Conservation (phyloP, 768 basidiomycete species). For the Suillus bovinus region DNA sequence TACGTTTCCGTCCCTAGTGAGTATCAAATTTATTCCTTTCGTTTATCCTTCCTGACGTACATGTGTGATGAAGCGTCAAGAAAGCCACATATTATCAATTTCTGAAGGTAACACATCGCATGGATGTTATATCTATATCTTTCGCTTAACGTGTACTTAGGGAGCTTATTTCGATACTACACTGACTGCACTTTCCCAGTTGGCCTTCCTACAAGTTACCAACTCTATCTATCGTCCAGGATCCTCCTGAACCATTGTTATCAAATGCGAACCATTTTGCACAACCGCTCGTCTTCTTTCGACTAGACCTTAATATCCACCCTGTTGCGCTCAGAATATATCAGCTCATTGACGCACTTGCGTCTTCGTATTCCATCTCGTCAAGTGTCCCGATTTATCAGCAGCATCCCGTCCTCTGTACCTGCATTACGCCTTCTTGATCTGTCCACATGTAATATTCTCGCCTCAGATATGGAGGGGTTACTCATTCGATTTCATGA, state of each 20-base stretch:
- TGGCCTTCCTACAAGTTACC: slow-evolving; percentile 55
- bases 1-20: slow-evolving; percentile 86
- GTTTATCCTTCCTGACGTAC: not conserved
- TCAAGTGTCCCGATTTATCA: slow-evolving; percentile 47
- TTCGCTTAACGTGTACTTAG: slow-evolving; percentile 30
- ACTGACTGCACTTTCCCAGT: slow-evolving; percentile 55
- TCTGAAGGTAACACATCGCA: slow-evolving; percentile 50
- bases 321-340: slow-evolving; percentile 45
- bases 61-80: slow-evolving; percentile 49
- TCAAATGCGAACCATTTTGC: slow-evolving; percentile 52
- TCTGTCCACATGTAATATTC: slow-evolving; percentile 67
- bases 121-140: slow-evolving; percentile 1
- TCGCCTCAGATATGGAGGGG: slow-evolving; percentile 52
- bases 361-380: slow-evolving; percentile 74
- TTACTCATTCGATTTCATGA: slow-evolving; percentile 50
- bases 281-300: slow-evolving; percentile 87
- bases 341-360: slow-evolving; percentile 50
- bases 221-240: slow-evolving; percentile 65
- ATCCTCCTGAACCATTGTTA: slow-evolving; percentile 48
- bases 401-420: slow-evolving; percentile 28
- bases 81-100: slow-evolving; percentile 82
- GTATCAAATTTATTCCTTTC: slow-evolving; percentile 24
- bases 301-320: slow-evolving; percentile 56
- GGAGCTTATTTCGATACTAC: slow-evolving; percentile 85
- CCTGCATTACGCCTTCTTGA: slow-evolving; percentile 66